Base-by-base conservation (phyloP, 208 protist species). In the Acanthamoeba royreba region DNA sequence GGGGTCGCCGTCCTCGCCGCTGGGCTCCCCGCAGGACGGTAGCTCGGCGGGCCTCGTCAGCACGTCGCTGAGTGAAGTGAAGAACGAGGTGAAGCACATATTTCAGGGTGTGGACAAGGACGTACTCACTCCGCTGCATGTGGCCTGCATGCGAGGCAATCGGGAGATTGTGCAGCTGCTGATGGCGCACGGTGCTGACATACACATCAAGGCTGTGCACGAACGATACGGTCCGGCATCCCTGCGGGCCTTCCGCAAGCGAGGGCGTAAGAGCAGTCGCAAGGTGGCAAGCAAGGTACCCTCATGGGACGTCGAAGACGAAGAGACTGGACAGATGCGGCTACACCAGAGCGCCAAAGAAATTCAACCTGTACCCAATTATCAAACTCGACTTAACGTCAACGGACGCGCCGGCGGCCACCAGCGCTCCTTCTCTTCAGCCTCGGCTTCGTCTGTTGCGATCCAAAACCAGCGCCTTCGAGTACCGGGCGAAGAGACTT, bases 161-260 rank as follows among this genome's bases (percentile, higher is more conserved):
- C 87, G 87, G 13, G 87, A 92, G 63, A 92, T 92, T 25, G 87
- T 92, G 15, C n/a, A 2, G 13, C 61, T 92, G 17, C n/a, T 92
- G 87, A 52, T 92, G 61, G 58, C 61, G 25, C 87, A 92, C 33
- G 87, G 87, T n/a, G 87, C 87, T 43, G 61, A 79, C 46, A 79
- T 79, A n/a, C 52, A 92, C 87, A 69, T 79, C 52, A 92, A 92
- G 43, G 87, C 87, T 4, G 42, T 92, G 1, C 87, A 92, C 87
- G 87, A 92, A 28, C 87, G 87, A 45, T 92, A 92, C 33, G 87
- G 87, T 9, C 83, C 83, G 7, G n/a, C 83, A 69, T 90, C 83
- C 25, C 31, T 90, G 28, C 53, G 46, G 15, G 83, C 83, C 55
- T 90, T 90, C 40, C 83, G 83, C 83, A 90, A 90, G 19, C n/a